A percentile compares a stretch with the other conserved stretches of the same genome.
These are phyloP conservation scores for Ophiobolus disseminans DNA, from an alignment of 2,329 filamentous ascomycete genomes.

Conservation along the genomic window DNA sequence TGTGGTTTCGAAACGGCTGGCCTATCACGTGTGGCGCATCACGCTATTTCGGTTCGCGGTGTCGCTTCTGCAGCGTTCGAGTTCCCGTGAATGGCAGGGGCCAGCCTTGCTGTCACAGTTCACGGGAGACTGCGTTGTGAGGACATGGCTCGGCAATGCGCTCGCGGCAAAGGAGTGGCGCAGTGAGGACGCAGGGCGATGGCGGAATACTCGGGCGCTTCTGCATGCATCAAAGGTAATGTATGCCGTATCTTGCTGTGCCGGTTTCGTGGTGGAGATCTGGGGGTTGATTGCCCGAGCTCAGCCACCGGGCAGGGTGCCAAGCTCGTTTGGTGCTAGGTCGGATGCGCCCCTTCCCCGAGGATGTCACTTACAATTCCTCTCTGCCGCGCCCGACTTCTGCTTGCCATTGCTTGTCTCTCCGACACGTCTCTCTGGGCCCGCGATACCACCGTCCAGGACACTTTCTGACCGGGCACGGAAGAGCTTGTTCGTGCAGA, in stretches of 20 bases:
- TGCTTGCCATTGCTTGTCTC: background rate
- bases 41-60: slow-evolving; percentile 9
- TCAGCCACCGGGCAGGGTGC: slow-evolving; percentile 4
- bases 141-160: background rate
- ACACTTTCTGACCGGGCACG: slow-evolving; percentile 4
- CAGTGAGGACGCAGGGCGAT: background rate
- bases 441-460: background rate
- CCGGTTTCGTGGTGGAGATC: background rate
- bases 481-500: slow-evolving; percentile 16
- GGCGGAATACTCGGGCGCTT: background rate
- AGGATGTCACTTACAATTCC: slow-evolving; percentile 4
- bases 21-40: slow-evolving; percentile 15
- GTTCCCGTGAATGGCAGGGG: background rate
- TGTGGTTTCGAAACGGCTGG: slow-evolving; percentile 18
- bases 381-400: slow-evolving; percentile 1
- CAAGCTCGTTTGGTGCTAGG: background rate
- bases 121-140: background rate
- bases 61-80: slow-evolving; percentile 1
- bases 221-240: background rate
- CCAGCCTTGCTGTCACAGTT: background rate
- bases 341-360: slow-evolving; percentile 5
- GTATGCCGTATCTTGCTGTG: background rate
- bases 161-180: background rate
- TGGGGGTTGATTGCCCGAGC: slow-evolving; percentile 4
- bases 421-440: background rate